A percentile compares a stretch with the other conserved stretches of the same genome.
phyloP scores from a whole-genome alignment of 768 basidiomycete species.

The Termitomyces sp. region DNA sequence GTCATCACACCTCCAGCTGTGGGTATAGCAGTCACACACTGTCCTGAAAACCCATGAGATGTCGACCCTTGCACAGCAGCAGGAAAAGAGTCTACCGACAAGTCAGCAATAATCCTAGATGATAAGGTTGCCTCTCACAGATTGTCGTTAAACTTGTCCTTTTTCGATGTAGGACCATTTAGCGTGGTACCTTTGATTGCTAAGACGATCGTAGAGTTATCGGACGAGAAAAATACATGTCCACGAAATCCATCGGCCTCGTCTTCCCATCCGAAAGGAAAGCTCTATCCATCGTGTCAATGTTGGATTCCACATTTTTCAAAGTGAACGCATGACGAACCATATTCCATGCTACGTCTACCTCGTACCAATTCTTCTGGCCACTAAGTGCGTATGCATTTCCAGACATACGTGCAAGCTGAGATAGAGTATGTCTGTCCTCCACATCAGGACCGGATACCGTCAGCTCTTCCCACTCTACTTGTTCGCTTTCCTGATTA shows the following conservation, averaged over 20 bases:
- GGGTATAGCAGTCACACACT: conserved; percentile 84
- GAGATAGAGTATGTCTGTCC: conserved; percentile 72
- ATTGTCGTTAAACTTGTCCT: conserved; percentile 93
- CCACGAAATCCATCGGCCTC: conserved; percentile 84
- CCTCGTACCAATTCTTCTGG: conserved; percentile 73
- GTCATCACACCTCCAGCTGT: conserved; percentile 68
- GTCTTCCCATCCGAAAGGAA: conserved; percentile 76
- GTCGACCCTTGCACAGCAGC: conserved; percentile 90
- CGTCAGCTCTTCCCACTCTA: conserved; percentile 65
- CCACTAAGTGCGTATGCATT: conserved; percentile 84
- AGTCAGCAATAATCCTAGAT: neutral
- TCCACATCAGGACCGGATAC: conserved; percentile 73
- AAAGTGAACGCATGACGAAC: conserved; percentile 20
- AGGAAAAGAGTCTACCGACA: conserved; percentile 58
- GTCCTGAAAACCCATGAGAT: conserved; percentile 80
- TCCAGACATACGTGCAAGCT: conserved; percentile 83
- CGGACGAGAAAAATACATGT: conserved; percentile 75
- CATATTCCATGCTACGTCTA: conserved; percentile 70
- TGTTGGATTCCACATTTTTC: conserved; percentile 1
- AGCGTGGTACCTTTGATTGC: conserved; percentile 88
- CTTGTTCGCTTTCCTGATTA: conserved; percentile 39
- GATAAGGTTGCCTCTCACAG: conserved; percentile 26
- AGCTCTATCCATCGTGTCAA: conserved; percentile 42
- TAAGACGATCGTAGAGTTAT: conserved; percentile 79
- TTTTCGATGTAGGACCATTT: conserved; percentile 78